Evolutionary conservation across 306 rosid genomes (phyloP).

Genomic region (Gastrolobium bilobum): DNA sequence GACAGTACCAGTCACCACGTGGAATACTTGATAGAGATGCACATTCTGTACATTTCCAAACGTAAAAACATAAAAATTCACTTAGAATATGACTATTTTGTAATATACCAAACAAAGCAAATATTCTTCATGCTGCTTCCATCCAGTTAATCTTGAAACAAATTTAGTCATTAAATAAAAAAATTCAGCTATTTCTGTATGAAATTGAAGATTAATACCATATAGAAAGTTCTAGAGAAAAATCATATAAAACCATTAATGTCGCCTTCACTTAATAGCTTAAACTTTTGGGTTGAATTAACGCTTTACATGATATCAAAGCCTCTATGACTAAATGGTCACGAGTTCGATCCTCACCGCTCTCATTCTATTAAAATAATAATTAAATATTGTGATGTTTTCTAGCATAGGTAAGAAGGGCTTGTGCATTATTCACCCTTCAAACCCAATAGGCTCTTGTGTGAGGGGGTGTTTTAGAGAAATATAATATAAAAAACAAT

Average conservation of each 20-base stretch:
- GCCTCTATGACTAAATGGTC: too few species aligned
- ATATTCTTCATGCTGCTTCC: neutral
- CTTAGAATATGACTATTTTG: slow-evolving; percentile 39
- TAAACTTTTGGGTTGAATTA: too few species aligned
- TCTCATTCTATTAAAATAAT: too few species aligned
- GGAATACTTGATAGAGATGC: slow-evolving; percentile 85
- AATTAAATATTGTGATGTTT: too few species aligned
- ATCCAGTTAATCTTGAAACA: slow-evolving; percentile 16
- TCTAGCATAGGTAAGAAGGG: too few species aligned
- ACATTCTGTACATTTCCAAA: slow-evolving; percentile 78
- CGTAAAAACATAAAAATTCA: slow-evolving; percentile 39
- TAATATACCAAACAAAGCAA: slow-evolving; percentile 36
- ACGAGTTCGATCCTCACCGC: too few species aligned
- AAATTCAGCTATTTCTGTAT: neutral
- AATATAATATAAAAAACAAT: too few species aligned
- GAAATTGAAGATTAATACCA: slow-evolving; percentile 23
- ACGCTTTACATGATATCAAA: too few species aligned
- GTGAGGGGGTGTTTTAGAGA: too few species aligned
- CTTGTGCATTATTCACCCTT: too few species aligned
- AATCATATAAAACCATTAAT: slow-evolving; percentile 27
- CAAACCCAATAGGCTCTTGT: too few species aligned
- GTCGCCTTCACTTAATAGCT: too few species aligned
- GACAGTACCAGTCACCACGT: slow-evolving; percentile 94
- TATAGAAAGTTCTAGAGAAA: neutral
- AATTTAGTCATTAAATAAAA: slow-evolving; percentile 17